Evolutionary conservation across 805 yeast genomes (phyloP).

Genomic region (Vanderwaltozyma tropicalis): DNA sequence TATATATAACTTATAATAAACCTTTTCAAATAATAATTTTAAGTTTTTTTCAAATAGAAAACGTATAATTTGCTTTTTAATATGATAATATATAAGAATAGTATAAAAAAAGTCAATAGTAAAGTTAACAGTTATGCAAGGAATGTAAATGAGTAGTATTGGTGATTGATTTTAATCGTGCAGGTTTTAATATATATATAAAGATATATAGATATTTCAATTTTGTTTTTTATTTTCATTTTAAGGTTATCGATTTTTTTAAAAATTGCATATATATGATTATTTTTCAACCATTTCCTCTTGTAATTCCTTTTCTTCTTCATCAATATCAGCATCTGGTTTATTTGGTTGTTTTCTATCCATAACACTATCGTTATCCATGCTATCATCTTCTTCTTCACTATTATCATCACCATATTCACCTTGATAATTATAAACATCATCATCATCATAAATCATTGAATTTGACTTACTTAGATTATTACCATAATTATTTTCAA

Average conservation of each 20-base stretch:
- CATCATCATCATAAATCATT: constrained; percentile 34
- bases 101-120: no score
- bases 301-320: constrained; percentile 16
- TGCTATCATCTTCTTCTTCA: constrained; percentile 26
- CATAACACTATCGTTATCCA: constrained; percentile 28
- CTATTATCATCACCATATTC: constrained; percentile 30
- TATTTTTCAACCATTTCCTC: background rate
- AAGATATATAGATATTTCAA: background rate
- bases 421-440: constrained; percentile 35
- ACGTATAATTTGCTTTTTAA: no score
- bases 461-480: constrained; percentile 28
- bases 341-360: constrained; percentile 27
- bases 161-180: no score
- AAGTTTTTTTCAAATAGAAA: no score
- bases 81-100: no score
- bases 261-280: background rate
- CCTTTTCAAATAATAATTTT: background rate
- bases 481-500: constrained; percentile 37
- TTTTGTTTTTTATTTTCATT: background rate
- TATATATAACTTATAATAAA: no score
- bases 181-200: background rate
- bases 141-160: no score
- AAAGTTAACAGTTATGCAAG: no score
- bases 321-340: constrained; percentile 27
- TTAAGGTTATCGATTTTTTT: no score